phyloP scores from a whole-genome alignment of 1,284 basidiomycete species.

The Golubevia sp. region DNA sequence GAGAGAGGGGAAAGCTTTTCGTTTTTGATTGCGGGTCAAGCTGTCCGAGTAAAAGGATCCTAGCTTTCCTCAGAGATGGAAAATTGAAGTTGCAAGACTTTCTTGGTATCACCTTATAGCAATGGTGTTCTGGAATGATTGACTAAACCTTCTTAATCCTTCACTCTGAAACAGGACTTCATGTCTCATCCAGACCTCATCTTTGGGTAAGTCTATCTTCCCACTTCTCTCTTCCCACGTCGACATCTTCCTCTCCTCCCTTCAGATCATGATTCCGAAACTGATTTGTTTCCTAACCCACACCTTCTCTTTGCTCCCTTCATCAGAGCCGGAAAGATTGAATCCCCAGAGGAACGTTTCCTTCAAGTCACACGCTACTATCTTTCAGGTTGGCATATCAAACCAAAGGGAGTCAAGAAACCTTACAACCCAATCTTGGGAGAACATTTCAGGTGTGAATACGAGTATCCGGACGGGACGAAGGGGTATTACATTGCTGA shows the following conservation, averaged over 20 bases:
- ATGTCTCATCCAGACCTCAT: slow-evolving; percentile 98
- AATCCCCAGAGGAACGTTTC: slow-evolving; percentile 87
- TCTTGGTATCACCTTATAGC: no score
- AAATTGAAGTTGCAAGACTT: no score
- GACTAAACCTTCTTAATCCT: no score
- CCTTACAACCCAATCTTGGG: slow-evolving; percentile 97
- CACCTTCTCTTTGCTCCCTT: slow-evolving; percentile 9
- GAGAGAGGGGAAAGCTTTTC: no score
- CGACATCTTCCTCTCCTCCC: not conserved
- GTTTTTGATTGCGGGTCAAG: no score
- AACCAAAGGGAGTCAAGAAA: slow-evolving; percentile 99
- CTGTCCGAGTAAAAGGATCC: no score
- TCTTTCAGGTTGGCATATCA: slow-evolving; percentile 99
- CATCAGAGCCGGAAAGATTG: slow-evolving; percentile 71
- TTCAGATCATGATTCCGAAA: not conserved
- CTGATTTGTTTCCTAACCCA: not conserved
- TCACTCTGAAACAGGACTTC: slow-evolving; percentile 82
- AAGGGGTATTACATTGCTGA: slow-evolving; percentile 96
- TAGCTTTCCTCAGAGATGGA: no score
- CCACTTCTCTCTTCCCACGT: slow-evolving; percentile 1
- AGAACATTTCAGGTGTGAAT: slow-evolving; percentile 95
- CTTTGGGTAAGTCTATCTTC: slow-evolving; percentile 75
- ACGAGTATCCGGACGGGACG: slow-evolving; percentile 88
- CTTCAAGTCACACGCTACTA: slow-evolving; percentile 90
- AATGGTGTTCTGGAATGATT: no score